phyloP scores from a whole-genome alignment of 805 yeast genomes.

The Yarrowia deformans region DNA sequence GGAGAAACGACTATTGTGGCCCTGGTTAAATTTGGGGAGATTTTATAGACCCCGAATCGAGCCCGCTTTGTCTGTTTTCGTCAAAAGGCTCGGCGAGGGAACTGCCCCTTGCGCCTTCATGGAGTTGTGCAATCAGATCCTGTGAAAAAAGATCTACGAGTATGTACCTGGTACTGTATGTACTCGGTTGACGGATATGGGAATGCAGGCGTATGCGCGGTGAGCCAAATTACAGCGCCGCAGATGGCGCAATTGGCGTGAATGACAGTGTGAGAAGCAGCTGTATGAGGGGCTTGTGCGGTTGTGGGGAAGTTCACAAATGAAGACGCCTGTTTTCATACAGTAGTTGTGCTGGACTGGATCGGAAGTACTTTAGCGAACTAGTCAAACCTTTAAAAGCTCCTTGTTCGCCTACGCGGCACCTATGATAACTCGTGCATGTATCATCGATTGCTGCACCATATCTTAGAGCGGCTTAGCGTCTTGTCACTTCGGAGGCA shows the following conservation, averaged over 20 bases:
- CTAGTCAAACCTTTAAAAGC: neutral
- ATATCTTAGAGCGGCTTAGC: neutral
- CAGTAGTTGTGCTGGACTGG: neutral
- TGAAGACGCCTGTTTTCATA: neutral
- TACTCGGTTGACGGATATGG: conserved; percentile 4
- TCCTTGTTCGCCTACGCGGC: no score
- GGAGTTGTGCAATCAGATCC: neutral
- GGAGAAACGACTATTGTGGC: no score
- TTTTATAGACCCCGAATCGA: no score
- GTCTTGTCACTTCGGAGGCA: neutral
- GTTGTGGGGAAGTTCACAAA: no score
- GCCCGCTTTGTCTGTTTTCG: no score
- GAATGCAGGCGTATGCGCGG: conserved; percentile 12
- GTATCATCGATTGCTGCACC: conserved; percentile 4
- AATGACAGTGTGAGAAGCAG: neutral
- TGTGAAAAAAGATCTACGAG: neutral
- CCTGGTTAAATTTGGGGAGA: no score
- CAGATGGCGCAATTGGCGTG: conserved; percentile 8
- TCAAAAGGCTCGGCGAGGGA: neutral
- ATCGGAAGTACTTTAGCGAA: no score
- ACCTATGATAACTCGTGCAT: neutral
- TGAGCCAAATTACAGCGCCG: neutral
- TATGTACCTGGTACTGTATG: no score
- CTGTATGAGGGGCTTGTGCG: neutral
- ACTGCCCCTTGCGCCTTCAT: neutral